phyloP scores from a whole-genome alignment of 306 rosid genomes.

The Medicago arabica region DNA sequence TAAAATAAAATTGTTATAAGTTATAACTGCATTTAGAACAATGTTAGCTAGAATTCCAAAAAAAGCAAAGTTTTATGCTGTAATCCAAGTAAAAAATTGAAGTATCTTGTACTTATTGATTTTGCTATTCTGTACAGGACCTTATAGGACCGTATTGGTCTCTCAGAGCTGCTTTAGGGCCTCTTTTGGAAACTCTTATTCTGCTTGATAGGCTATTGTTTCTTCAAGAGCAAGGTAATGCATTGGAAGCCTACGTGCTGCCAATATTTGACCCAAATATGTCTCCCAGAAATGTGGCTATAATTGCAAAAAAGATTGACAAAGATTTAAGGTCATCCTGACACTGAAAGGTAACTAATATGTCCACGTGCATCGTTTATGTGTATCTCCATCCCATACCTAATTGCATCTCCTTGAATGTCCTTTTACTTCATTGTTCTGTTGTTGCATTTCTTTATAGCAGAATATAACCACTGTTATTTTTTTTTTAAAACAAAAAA shows the following conservation, averaged over 20 bases:
- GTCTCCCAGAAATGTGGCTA: slow-evolving; percentile 90
- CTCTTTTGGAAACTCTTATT: slow-evolving; percentile 83
- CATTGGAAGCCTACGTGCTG: slow-evolving; percentile 63
- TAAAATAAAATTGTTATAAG: not conserved
- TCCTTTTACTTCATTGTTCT: no score
- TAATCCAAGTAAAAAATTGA: slow-evolving; percentile 11
- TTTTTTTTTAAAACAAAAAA: no score
- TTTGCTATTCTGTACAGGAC: slow-evolving; percentile 59
- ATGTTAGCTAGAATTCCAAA: not conserved
- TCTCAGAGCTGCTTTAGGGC: slow-evolving; percentile 93
- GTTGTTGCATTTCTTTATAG: no score
- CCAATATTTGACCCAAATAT: slow-evolving; percentile 81
- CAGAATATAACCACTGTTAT: no score
- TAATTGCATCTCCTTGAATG: no score
- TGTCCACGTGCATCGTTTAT: not conserved
- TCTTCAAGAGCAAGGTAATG: slow-evolving; percentile 82
- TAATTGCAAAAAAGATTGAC: slow-evolving; percentile 73
- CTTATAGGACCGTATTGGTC: slow-evolving; percentile 91
- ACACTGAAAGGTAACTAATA: slow-evolving; percentile 38
- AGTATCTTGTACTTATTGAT: slow-evolving; percentile 33
- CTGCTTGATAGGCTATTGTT: slow-evolving; percentile 88
- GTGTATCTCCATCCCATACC: not conserved
- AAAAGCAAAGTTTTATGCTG: not conserved
- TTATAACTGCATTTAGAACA: not conserved
- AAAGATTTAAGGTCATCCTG: slow-evolving; percentile 42